Conservation (phyloP, 2,329 filamentous ascomycete species). For the Biscogniauxia mediterranea region DNA sequence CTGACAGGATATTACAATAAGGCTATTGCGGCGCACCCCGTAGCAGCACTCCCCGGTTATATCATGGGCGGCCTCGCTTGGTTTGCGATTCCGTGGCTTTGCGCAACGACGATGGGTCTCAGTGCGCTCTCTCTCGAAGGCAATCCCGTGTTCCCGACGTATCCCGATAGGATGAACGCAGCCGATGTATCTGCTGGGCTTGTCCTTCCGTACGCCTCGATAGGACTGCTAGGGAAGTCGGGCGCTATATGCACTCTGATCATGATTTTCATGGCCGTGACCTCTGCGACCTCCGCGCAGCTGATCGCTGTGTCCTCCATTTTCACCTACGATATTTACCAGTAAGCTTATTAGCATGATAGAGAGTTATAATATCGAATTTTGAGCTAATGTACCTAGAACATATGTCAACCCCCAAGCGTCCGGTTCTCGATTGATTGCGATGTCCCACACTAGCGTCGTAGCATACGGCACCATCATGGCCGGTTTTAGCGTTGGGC, state of each 20-base stretch:
- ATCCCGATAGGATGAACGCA: constrained; percentile 64
- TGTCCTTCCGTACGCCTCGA: constrained; percentile 81
- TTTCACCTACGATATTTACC: constrained; percentile 80
- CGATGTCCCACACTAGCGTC: constrained; percentile 71
- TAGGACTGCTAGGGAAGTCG: constrained; percentile 75
- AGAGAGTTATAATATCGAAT: neutral
- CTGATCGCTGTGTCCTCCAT: constrained; percentile 84
- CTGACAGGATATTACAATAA: constrained; percentile 80
- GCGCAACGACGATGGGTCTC: constrained; percentile 82
- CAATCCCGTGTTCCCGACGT: constrained; percentile 68
- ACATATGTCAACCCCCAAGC: constrained; percentile 78
- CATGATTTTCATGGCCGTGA: constrained; percentile 86
- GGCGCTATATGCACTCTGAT: constrained; percentile 75
- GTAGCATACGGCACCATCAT: constrained; percentile 68
- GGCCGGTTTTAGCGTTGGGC: constrained; percentile 70
- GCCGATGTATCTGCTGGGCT: constrained; percentile 77
- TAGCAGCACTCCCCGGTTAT: constrained; percentile 82
- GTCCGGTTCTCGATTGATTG: constrained; percentile 70
- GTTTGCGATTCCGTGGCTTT: constrained; percentile 90
- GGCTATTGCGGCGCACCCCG: constrained; percentile 79
- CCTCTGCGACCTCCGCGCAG: constrained; percentile 75
- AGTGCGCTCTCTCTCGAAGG: constrained; percentile 75
- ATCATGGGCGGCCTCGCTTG: constrained; percentile 80
- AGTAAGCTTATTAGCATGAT: constrained; percentile 3
- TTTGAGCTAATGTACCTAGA: constrained; percentile 38